phyloP scores from a whole-genome alignment of 495 filamentous ascomycete species.

The Evansstolkia leycettana region DNA sequence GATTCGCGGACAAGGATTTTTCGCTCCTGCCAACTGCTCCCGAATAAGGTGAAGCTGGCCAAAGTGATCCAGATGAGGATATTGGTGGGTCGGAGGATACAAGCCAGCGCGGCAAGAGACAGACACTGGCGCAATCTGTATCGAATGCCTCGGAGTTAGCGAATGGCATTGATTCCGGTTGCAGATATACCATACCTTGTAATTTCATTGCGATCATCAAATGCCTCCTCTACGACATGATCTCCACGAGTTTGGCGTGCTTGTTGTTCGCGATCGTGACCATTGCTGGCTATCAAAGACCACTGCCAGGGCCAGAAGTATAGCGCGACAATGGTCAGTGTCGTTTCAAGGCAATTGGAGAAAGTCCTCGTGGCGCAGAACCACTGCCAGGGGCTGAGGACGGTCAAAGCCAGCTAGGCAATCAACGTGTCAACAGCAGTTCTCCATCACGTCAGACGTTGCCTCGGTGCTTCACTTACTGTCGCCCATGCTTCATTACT shows the following conservation, averaged over 20 bases:
- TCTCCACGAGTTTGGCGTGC: slow-evolving; percentile 4
- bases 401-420: slow-evolving; percentile 45
- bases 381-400: slow-evolving; percentile 91
- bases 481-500: slow-evolving; percentile 55
- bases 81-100: slow-evolving; percentile 85
- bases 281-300: slow-evolving; percentile 16
- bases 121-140: slow-evolving; percentile 49
- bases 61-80: slow-evolving; percentile 67
- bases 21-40: slow-evolving; percentile 26
- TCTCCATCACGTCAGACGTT: background rate
- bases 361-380: slow-evolving; percentile 88
- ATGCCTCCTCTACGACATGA: background rate
- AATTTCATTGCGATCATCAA: slow-evolving; percentile 2
- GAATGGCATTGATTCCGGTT: slow-evolving; percentile 8
- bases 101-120: slow-evolving; percentile 66
- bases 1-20: slow-evolving; percentile 47
- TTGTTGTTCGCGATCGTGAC: slow-evolving; percentile 6
- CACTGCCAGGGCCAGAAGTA: slow-evolving; percentile 80
- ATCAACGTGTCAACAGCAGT: slow-evolving; percentile 2
- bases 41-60: slow-evolving; percentile 32
- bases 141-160: slow-evolving; percentile 9
- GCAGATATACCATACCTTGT: slow-evolving; percentile 5
- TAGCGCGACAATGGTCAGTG: slow-evolving; percentile 68
- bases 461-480: slow-evolving; percentile 39
- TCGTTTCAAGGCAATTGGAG: slow-evolving; percentile 87